These are phyloP conservation scores for Fusarium torulosum DNA, from an alignment of 2,329 filamentous ascomycete species.

Conservation along the genomic window DNA sequence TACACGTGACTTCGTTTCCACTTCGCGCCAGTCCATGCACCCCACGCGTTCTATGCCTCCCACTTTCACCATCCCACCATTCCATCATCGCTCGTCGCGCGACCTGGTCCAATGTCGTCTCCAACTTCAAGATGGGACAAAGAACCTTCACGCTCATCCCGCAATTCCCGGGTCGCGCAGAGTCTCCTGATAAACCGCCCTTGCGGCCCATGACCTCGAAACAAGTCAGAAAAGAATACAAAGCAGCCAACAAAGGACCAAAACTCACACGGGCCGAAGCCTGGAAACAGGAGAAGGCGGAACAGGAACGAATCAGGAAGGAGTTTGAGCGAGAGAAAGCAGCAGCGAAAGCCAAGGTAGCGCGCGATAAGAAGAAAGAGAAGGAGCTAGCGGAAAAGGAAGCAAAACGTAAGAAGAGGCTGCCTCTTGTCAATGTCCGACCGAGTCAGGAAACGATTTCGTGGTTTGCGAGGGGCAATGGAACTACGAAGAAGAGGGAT, in stretches of 20 bases:
- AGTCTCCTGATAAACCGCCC: slow-evolving; percentile 36
- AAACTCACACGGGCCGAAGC: slow-evolving; percentile 58
- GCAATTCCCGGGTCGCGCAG: slow-evolving; percentile 43
- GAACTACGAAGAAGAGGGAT: slow-evolving; percentile 50
- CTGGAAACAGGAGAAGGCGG: slow-evolving; percentile 57
- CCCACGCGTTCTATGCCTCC: slow-evolving; percentile 27
- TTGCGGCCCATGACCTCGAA: slow-evolving; percentile 58
- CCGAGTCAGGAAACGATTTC: slow-evolving; percentile 71
- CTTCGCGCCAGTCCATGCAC: slow-evolving; percentile 35
- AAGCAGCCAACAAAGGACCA: slow-evolving; percentile 51
- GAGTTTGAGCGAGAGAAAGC: slow-evolving; percentile 65
- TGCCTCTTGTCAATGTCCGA: slow-evolving; percentile 66
- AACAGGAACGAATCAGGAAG: slow-evolving; percentile 67
- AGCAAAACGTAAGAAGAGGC: slow-evolving; percentile 63
- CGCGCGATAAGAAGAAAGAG: slow-evolving; percentile 67
- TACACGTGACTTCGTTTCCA: slow-evolving; percentile 47
- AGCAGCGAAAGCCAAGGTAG: slow-evolving; percentile 61
- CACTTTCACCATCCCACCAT: background rate
- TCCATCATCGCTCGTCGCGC: background rate
- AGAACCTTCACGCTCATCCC: slow-evolving; percentile 62
- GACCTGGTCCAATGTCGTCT: slow-evolving; percentile 34
- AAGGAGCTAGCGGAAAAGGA: slow-evolving; percentile 64
- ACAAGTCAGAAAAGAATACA: slow-evolving; percentile 57
- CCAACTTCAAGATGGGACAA: slow-evolving; percentile 53
- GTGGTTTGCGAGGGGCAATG: slow-evolving; percentile 61